Conservation (phyloP, 345 rosid genomes). For the Aquilaria yunnanensis region DNA sequence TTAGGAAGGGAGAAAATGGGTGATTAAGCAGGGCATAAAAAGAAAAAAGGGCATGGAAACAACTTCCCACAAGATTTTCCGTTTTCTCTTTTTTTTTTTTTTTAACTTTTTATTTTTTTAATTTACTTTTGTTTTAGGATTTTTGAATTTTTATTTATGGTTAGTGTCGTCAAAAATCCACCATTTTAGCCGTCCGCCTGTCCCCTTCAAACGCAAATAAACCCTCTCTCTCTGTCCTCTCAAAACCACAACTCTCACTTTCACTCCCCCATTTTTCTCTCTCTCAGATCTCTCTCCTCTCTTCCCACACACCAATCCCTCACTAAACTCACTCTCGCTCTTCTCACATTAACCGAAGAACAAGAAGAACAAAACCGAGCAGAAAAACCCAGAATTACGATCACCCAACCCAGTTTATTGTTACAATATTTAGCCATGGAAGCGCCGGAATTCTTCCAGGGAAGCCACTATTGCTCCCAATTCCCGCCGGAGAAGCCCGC, state of each 20-base stretch:
- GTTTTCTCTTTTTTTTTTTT: slow-evolving; percentile 21
- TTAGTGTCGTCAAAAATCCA: slow-evolving; percentile 36
- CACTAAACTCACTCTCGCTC: slow-evolving; percentile 14
- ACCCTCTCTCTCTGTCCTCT: slow-evolving; percentile 22
- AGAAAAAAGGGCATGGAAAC: slow-evolving; percentile 27
- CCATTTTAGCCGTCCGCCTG: slow-evolving; percentile 42
- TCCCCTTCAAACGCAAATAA: slow-evolving; percentile 51
- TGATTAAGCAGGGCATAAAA: too few relatives aligned
- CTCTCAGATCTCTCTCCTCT: not conserved
- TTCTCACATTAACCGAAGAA: not conserved
- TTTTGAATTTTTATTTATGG: not conserved
- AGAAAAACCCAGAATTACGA: not conserved
- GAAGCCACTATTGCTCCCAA: slow-evolving; percentile 24
- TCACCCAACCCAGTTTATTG: too few relatives aligned
- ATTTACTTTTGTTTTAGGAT: not conserved
- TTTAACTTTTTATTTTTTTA: slow-evolving; percentile 4
- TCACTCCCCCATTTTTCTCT: slow-evolving; percentile 5
- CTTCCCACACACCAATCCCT: slow-evolving; percentile 16
- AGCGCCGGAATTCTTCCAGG: slow-evolving; percentile 26
- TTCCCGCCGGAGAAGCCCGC: slow-evolving; percentile 25
- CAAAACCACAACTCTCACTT: slow-evolving; percentile 24
- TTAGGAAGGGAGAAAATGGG: too few relatives aligned
- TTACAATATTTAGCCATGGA: slow-evolving; percentile 15
- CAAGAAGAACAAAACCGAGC: not conserved
- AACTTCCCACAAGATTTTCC: slow-evolving; percentile 19